Evolutionary conservation across 495 filamentous ascomycete species (phyloP).

Genomic region (Annulohypoxylon stygium): DNA sequence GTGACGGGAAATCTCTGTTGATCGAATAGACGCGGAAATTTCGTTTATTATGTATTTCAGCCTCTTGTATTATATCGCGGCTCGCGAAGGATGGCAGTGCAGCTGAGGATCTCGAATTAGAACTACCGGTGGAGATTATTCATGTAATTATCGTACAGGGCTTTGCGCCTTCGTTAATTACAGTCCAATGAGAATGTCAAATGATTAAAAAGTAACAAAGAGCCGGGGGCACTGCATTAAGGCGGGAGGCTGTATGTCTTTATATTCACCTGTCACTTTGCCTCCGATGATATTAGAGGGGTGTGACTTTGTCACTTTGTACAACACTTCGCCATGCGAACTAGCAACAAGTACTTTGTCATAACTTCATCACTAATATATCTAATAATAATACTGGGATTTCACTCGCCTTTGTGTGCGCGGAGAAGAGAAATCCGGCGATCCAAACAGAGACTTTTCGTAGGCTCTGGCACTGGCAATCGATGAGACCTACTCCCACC

Average conservation of each 20-base stretch:
- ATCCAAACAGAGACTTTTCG: conserved; percentile 16
- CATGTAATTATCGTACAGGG: conserved; percentile 21
- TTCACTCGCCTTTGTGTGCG: conserved; percentile 28
- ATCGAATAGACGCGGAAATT: conserved; percentile 5
- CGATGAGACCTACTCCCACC: conserved; percentile 33
- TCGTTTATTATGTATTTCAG: conserved; percentile 25
- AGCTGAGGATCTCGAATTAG: conserved; percentile 11
- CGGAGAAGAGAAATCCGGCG: conserved; percentile 36
- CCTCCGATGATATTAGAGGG: conserved; percentile 16
- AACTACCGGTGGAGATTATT: conserved; percentile 11
- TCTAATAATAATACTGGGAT: background rate
- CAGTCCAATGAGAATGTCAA: conserved; percentile 6
- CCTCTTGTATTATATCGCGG: conserved; percentile 16
- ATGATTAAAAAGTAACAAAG: conserved; percentile 32
- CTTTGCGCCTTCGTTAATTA: conserved; percentile 1
- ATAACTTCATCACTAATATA: conserved; percentile 23
- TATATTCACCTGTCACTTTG: conserved; percentile 31
- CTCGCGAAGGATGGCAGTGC: conserved; percentile 20
- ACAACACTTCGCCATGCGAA: conserved; percentile 3
- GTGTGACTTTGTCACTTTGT: conserved; percentile 42
- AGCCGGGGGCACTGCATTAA: background rate
- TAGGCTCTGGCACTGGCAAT: conserved; percentile 17
- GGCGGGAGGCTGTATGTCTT: conserved; percentile 30
- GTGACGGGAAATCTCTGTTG: conserved; percentile 8
- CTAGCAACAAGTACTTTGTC: conserved; percentile 40